Evolutionary conservation across 345 rosid genomes (phyloP), one percentile per base, ranked within the genome.

Genomic region (Erucastrum elatum): DNA sequence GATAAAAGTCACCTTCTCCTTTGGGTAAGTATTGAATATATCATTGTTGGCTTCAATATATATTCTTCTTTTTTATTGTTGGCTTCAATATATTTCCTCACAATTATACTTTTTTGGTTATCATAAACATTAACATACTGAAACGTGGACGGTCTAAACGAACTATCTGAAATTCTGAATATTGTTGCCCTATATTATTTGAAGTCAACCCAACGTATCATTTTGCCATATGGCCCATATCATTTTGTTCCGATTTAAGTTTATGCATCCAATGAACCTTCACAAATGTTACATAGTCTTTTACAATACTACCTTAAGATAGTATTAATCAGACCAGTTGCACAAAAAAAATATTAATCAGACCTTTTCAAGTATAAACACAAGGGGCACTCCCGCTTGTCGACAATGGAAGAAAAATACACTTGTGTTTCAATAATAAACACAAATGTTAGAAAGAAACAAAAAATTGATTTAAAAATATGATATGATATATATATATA

Each of bases 11-110:
- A 75, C 76, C 68, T 75, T 70, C 83, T 75, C 70, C 63, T 65
- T 75, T 70, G 68, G 83, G 72, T 80, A 75, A 75, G 70, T 41
- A 70, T 26, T 80, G 80, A 70, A 4, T 11, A 69, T 69, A 10
- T 68, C 17, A 63, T 25, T 51, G 66, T 31, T 41, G 49, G 49
- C 12, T 35, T 35, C 74, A 61, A n/a, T n/a, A 8, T 12, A 49
- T 29, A 74, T 74, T 68, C 35, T 7, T 35, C 1, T 35, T 33
- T 35, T 35, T 35, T 35, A 0, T 33, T 46, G 66, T 31, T 41
- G 49, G 13, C 12, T 35, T 35, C 74, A 49, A 8, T 8, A 49
- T 17, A 79, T 74, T 68, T 29, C 44, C 29, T 31, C 72, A 8
- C 8, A 8, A 21, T 26, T 3, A 44, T 4, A 46, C 53, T 1